Evolutionary conservation across 2,329 filamentous ascomycete genomes (phyloP).

Genomic region (Colletotrichum echinochloae): DNA sequence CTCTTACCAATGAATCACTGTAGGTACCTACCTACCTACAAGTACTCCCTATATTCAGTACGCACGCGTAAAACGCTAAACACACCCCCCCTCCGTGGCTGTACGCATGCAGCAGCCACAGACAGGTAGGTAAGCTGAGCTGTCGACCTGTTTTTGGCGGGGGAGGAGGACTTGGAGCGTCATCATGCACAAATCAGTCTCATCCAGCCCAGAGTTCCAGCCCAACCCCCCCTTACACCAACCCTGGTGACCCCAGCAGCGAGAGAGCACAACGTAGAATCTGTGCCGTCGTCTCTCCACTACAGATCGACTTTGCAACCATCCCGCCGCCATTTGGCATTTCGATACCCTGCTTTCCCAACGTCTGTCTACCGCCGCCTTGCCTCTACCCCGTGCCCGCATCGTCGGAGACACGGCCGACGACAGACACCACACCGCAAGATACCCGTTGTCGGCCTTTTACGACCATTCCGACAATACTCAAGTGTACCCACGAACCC

Average conservation of each 20-base stretch:
- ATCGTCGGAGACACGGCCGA: conserved; percentile 1
- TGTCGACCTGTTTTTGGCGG: conserved; percentile 38
- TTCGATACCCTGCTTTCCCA: background rate
- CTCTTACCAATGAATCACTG: no score
- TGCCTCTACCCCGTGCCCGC: background rate
- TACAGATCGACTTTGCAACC: conserved; percentile 12
- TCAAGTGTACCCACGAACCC: conserved; percentile 14
- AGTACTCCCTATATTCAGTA: background rate
- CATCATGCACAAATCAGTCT: conserved; percentile 37
- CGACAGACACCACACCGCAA: conserved; percentile 6
- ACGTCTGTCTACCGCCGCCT: background rate
- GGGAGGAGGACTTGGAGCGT: conserved; percentile 35
- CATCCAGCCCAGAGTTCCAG: conserved; percentile 14
- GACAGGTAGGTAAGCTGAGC: conserved; percentile 19
- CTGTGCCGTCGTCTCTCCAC: background rate
- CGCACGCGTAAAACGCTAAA: background rate
- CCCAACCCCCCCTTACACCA: conserved; percentile 9
- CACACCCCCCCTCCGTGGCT: conserved; percentile 32
- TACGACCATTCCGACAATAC: background rate
- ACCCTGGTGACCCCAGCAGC: conserved; percentile 31
- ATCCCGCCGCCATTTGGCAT: conserved; percentile 2
- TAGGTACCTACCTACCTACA: no score
- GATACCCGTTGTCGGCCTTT: conserved; percentile 10
- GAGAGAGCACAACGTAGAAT: conserved; percentile 6
- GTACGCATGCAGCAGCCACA: conserved; percentile 23